Evolutionary conservation across 371 early-diverging fungal genomes (phyloP).

Genomic region (Mucor racemosus): DNA sequence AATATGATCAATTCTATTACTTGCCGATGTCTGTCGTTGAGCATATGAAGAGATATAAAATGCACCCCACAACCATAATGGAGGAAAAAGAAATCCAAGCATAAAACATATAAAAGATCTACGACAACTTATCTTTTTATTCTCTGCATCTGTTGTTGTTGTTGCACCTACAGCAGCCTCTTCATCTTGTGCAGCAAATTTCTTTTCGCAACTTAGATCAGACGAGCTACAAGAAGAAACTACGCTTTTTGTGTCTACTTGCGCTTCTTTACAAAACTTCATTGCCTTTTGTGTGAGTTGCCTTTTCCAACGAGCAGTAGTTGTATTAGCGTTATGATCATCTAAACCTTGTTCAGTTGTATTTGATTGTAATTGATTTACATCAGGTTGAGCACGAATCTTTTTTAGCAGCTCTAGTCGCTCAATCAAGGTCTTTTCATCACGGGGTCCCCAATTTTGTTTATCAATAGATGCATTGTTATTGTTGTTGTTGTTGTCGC

Average conservation of each 20-base stretch:
- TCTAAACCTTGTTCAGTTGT: slow-evolving; percentile 1
- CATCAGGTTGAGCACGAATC: slow-evolving; percentile 16
- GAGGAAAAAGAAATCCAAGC: slow-evolving; percentile 33
- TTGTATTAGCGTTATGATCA: background rate
- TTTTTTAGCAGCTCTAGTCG: slow-evolving; percentile 26
- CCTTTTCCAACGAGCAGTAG: slow-evolving; percentile 20
- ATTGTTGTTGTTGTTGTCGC: too few relatives aligned
- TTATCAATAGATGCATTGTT: background rate
- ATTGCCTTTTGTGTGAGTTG: slow-evolving; percentile 17
- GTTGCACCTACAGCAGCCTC: background rate
- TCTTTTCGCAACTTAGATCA: background rate
- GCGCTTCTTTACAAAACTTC: slow-evolving; percentile 16
- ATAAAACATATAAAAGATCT: slow-evolving; percentile 25
- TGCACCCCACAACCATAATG: slow-evolving; percentile 28
- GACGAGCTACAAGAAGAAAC: background rate
- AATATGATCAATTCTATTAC: slow-evolving; percentile 24
- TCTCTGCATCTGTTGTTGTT: slow-evolving; percentile 1
- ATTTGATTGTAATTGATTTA: background rate
- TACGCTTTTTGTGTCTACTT: background rate
- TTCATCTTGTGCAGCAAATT: slow-evolving; percentile 3
- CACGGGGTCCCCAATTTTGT: slow-evolving; percentile 10
- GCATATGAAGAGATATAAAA: slow-evolving; percentile 24
- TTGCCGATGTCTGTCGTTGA: slow-evolving; percentile 17
- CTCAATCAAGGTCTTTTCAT: slow-evolving; percentile 16
- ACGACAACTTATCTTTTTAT: slow-evolving; percentile 11